Evolutionary conservation across 148 eudicot genomes (phyloP).

Genomic region (Amaranthus palmeri): DNA sequence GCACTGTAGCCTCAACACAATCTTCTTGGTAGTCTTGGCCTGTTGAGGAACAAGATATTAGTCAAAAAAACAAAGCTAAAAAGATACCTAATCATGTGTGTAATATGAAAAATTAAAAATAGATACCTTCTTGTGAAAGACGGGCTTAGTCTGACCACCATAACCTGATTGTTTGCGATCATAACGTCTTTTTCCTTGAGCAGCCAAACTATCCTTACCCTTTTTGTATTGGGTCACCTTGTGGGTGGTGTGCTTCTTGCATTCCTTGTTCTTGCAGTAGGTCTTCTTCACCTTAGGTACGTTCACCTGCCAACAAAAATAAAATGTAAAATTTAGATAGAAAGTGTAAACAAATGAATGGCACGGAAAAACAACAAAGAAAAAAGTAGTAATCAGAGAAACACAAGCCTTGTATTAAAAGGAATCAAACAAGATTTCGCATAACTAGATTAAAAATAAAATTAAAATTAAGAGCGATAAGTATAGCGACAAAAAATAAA

Average conservation of each 20-base stretch:
- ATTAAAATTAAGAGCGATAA: too few relatives aligned
- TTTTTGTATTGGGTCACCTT: constrained; percentile 90
- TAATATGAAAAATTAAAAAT: background rate
- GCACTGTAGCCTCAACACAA: constrained; percentile 79
- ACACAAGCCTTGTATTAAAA: too few relatives aligned
- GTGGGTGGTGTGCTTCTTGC: constrained; percentile 73
- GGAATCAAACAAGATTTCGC: too few relatives aligned
- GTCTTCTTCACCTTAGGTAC: constrained; percentile 85
- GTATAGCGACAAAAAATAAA: too few relatives aligned
- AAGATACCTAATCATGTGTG: background rate
- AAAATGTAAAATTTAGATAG: background rate
- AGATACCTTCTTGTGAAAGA: constrained; percentile 78
- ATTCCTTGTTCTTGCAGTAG: constrained; percentile 76
- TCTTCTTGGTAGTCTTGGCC: constrained; percentile 87
- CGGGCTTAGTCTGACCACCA: constrained; percentile 92
- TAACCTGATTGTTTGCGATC: constrained; percentile 80
- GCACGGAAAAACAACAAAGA: background rate
- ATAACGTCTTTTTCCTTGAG: constrained; percentile 80
- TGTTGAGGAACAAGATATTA: background rate
- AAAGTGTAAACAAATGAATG: background rate
- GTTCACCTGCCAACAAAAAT: constrained; percentile 48
- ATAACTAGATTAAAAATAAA: too few relatives aligned
- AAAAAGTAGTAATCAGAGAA: too few relatives aligned
- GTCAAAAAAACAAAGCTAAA: background rate
- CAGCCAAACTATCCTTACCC: constrained; percentile 87